Base-by-base conservation (phyloP, 805 yeast genomes). In the Schizosaccharomyces japonicus region DNA sequence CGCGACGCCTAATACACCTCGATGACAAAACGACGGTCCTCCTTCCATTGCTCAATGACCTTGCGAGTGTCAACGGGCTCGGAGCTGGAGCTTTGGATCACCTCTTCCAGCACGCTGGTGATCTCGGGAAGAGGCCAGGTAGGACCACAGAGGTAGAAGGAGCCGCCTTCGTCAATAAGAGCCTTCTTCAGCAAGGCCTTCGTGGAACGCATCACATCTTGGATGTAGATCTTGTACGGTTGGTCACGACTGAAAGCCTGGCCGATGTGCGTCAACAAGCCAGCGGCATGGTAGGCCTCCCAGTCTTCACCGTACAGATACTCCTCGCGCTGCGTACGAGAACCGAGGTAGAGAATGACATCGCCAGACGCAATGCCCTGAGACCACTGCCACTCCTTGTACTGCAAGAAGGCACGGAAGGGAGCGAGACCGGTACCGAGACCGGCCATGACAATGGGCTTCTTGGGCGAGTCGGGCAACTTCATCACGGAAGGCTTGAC, bases 111-210 rank as follows among this genome's bases (percentile, higher is more conserved):
- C 56, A 94, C 93, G 40, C 78, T 79, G 48, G 94, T 80, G 56
- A 87, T 80, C 61, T 85, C 95, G 8, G 96, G 95, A 58, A 87
- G 95, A 30, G 96, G 96, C 96, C 96, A 87, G 1, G 95, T 87
- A 39, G 96, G 96, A 52, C 96, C 96, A 75, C 96, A 87, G 60
- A 87, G 70, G 66, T 87, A 87, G 73, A 87, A 87, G 25, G 84
- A 77, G 50, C 96, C 96, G 50, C 77, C 66, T 65, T 84, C 71
- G 52, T 67, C 65, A 40, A 76, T 78, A 63, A 87, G 74, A 47
- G 94, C 85, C 39, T 75, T 80, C 45, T 80, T 79, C 62, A 87
- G 70, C 40, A 73, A 78, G 47, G 67, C 70, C 57, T 82, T 65
- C 50, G 75, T 72, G 60, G 83, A 82, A 58, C 84, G 73, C 61